Base-by-base conservation (phyloP, 192 early-diverging fungal genomes). In the Helicostylum pulchrum region DNA sequence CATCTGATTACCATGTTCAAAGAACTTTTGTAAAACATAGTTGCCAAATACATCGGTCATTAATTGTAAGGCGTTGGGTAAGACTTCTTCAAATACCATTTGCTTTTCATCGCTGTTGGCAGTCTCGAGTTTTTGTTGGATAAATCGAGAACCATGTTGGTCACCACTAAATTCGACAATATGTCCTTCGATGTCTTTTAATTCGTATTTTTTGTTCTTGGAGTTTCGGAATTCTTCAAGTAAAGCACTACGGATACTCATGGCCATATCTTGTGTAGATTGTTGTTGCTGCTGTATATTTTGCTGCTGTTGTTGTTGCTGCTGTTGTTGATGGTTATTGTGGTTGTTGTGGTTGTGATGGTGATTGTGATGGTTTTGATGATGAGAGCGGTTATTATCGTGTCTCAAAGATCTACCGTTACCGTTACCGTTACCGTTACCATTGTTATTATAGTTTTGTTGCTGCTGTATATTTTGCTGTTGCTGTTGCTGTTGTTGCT, bases 31-130 rank as follows among this genome's bases (percentile, higher is more conserved):
- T 54, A 99, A 91, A 54, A 99, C 97, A 70, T 99, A 99, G 84
- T 99, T 99, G 47, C 97, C 97, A 90, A 99, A 99, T 0, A 99
- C 97, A 66, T 99, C 97, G 6, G 94, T 96, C 94, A 97, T 99
- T 55, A 99, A 77, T 66, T 96, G 92, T 51, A 95, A 79, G 0
- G 92, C 88, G 61, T 90, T 88, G 5, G 94, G 94, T 62, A 93
- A 77, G 48, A 99, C 91, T 72, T 99, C 97, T 21, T 93, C 91
- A 82, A 99, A 99, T 49, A 99, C 95, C 52, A 94, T 79, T 77
- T 97, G 89, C 79, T 97, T 97, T 65, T 99, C 97, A 43, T 98
- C 97, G 34, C 80, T 82, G 21, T 85, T 87, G 8, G 94, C 94
- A 0, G 89, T 90, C 74, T 99, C 97, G 19, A 99, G 83, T 76